Evolutionary conservation across 2,329 filamentous ascomycete species (phyloP), one percentile per base, ranked within the genome.

Genomic region (Hymenoscyphus linearis): DNA sequence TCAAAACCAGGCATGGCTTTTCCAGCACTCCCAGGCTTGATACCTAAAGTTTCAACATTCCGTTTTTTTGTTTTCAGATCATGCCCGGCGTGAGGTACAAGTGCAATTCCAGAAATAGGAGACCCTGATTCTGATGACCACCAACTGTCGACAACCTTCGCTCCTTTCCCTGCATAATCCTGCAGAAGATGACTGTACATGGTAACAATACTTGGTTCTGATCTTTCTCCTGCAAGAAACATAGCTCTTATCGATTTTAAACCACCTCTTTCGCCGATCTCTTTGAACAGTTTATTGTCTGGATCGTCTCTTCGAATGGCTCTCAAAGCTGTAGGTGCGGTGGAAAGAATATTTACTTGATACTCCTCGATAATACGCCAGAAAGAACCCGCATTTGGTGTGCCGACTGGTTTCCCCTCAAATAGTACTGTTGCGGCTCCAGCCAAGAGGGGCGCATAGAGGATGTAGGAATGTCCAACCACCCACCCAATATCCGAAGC

Each of bases 401-500:
- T 96, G 4, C 92, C 92, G 13, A 96, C 81, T 0, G 93, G 93
- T 67, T 97, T 97, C n/a, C 93, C 93, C 76, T 97, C 93, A 73
- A 92, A 97, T 0, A 97, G 79, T 1, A 97, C 84, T 0, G 91
- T 96, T 1, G 92, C 87, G 1, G 93, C 92, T 4, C 93, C 93
- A 0, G 88, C 85, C 1, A 97, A 82, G 5, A 98, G 82, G 13
- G 93, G 93, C 3, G 85, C 93, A 71, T 97, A 97, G 13, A 96
- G 79, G 65, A 96, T 96, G 72, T 95, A 97, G 5, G 86, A 89
- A 72, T 92, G 86, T 2, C 90, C 90, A 0, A 95, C 90, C 0
- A 93, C 91, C 93, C 93, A 97, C 35, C 93, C 93, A 60, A 97
- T 93, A 71, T 98, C 93, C 14, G 87, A 91, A 1, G 89, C 88